Conservation (phyloP, 768 basidiomycete genomes). For the Lanmaoa pseudosensibilis region DNA sequence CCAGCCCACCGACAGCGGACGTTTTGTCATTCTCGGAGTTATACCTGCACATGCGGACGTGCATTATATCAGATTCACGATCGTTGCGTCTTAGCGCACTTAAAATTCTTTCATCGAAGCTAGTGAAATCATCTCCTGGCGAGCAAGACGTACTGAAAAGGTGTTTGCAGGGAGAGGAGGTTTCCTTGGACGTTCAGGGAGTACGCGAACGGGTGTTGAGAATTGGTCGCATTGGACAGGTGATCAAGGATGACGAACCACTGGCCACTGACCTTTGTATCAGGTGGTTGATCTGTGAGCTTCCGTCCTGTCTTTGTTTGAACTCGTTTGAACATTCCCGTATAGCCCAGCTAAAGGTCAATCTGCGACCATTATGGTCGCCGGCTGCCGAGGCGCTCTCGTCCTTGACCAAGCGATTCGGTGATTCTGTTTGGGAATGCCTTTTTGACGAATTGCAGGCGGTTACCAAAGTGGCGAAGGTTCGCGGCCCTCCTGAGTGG, state of each 20-base stretch:
- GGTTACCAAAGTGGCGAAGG: slow-evolving; percentile 18
- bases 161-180: slow-evolving; percentile 79
- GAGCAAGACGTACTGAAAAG: slow-evolving; percentile 56
- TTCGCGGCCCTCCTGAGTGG: slow-evolving; percentile 22
- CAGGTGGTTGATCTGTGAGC: slow-evolving; percentile 73
- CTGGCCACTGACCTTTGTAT: slow-evolving; percentile 60
- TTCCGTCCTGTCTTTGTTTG: background rate
- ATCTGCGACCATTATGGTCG: slow-evolving; percentile 86
- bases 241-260: slow-evolving; percentile 52
- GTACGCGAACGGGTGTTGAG: slow-evolving; percentile 82
- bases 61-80: slow-evolving; percentile 74
- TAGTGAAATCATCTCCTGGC: slow-evolving; percentile 45
- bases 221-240: slow-evolving; percentile 68
- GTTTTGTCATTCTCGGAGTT: slow-evolving; percentile 44
- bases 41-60: slow-evolving; percentile 50
- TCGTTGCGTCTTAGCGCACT: slow-evolving; percentile 63
- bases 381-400: slow-evolving; percentile 72
- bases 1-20: slow-evolving; percentile 23
- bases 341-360: slow-evolving; percentile 88
- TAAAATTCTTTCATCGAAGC: slow-evolving; percentile 56
- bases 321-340: background rate
- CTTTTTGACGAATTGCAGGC: slow-evolving; percentile 62
- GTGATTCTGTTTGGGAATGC: slow-evolving; percentile 69
- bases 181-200: slow-evolving; percentile 73
- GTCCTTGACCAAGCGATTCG: slow-evolving; percentile 51